phyloP scores from a whole-genome alignment of 176 grass and related monocot genomes.

The Pharus latifolius region DNA sequence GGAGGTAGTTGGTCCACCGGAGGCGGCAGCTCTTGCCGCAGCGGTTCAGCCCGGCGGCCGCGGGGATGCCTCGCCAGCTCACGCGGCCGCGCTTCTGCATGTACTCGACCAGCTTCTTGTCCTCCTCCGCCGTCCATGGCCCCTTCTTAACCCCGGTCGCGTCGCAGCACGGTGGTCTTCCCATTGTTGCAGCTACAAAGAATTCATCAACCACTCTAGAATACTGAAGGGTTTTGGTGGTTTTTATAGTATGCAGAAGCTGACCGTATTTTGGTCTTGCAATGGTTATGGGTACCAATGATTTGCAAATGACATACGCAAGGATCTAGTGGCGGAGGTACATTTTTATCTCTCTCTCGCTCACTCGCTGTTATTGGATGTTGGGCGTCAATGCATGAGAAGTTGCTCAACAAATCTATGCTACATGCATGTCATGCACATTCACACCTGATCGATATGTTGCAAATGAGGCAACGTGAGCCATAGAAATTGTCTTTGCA shows the following conservation, averaged over 20 bases:
- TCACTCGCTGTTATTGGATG: too few species aligned
- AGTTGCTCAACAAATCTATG: background rate
- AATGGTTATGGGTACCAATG: background rate
- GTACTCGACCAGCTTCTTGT: slow-evolving; percentile 17
- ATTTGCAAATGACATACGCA: background rate
- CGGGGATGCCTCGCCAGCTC: slow-evolving; percentile 18
- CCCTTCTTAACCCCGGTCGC: slow-evolving; percentile 3
- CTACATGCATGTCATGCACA: too few species aligned
- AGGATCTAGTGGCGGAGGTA: too few species aligned
- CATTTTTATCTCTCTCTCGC: too few species aligned
- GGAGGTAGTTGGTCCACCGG: slow-evolving; percentile 31
- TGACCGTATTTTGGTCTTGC: background rate
- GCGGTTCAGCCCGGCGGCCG: slow-evolving; percentile 13
- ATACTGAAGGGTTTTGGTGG: too few species aligned
- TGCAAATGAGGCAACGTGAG: too few species aligned
- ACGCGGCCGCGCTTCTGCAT: slow-evolving; percentile 1
- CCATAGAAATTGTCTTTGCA: too few species aligned
- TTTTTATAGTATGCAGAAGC: background rate
- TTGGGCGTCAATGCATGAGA: background rate
- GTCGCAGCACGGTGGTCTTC: slow-evolving; percentile 14
- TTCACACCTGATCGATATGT: too few species aligned
- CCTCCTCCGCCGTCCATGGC: too few species aligned
- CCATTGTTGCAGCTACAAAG: too few species aligned
- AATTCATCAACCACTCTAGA: too few species aligned
- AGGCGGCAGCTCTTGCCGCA: slow-evolving; percentile 30